Base-by-base conservation (phyloP, 2,329 filamentous ascomycete species). In the Escovopsis sp. region DNA sequence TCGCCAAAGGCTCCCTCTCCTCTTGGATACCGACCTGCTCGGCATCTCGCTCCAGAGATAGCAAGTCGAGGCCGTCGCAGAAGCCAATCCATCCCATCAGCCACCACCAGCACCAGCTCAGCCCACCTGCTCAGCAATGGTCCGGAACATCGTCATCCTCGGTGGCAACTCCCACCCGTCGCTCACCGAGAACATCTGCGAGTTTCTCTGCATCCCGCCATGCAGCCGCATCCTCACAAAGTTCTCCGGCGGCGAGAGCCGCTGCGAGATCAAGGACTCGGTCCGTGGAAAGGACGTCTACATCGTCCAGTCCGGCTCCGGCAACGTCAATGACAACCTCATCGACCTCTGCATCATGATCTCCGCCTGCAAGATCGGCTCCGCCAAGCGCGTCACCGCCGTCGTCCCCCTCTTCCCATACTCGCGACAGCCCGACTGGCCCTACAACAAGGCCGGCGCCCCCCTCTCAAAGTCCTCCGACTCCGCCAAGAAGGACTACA, bases 251-350 rank as follows among this genome's bases (percentile, higher is more conserved):
- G 91, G 91, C 52, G 91, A 96, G 68, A 94, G 85, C 52, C 80
- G 89, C 43, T 89, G 94, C 49, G 91, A 96, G 64, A 94, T 98
- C 57, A 76, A 88, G 61, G 91, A 98, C 64, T 94, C 87, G 12
- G 91, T 98, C 41, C 83, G 91, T 54, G 91, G 85, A 53, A 98
- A 98, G 63, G 91, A 98, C 77, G 91, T 95, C 60, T 98, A 93
- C 68, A 95, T 96, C 59, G 86, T 98, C 56, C 89, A 96, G 65
- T 91, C 86, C 36, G 87, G 86, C 53, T 85, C 85, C 53, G 87
- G 86, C 49, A 84, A 83, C 55, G 85, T 95, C 65, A 98, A 98
- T 60, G 91, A 98, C 65, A 80, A 94, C 65, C 77, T 98, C 50
- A 83, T 98, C 68, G 91, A 98, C 59, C 79, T 96, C 40, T 84